phyloP scores from a whole-genome alignment of 2,329 filamentous ascomycete species.

The Monilinia laxa region DNA sequence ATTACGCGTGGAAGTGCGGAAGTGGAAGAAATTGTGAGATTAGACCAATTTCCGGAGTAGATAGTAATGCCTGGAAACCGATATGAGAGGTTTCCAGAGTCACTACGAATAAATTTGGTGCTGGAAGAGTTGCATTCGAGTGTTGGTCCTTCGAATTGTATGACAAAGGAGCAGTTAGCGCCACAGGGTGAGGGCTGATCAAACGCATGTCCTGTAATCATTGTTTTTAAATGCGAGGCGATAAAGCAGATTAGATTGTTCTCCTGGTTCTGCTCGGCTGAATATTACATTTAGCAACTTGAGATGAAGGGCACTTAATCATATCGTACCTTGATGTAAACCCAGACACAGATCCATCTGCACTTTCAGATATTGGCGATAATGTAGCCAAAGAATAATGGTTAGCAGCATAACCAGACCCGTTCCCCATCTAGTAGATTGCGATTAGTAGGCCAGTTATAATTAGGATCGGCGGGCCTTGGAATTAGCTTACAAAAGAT shows the following conservation, averaged over 20 bases:
- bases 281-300: background rate
- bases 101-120: background rate
- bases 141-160: conserved; percentile 29
- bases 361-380: conserved; percentile 13
- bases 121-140: conserved; percentile 25
- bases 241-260: conserved; percentile 23
- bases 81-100: background rate
- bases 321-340: conserved; percentile 25
- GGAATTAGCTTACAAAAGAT: conserved; percentile 29
- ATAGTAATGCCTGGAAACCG: background rate
- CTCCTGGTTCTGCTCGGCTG: background rate
- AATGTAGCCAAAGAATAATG: conserved; percentile 26
- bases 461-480: too few species aligned
- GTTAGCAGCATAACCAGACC: conserved; percentile 22
- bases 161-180: conserved; percentile 29
- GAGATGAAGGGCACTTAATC: background rate
- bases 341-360: conserved; percentile 24
- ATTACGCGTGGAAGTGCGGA: background rate
- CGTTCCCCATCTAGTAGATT: conserved; percentile 32
- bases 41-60: conserved; percentile 12
- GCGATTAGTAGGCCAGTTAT: background rate
- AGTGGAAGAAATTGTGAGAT: background rate
- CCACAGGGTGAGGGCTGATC: conserved; percentile 29
- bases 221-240: conserved; percentile 28
- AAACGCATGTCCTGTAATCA: conserved; percentile 27